Evolutionary conservation across 2,329 filamentous ascomycete species (phyloP).

Genomic region (Chalaropsis ovoidea): DNA sequence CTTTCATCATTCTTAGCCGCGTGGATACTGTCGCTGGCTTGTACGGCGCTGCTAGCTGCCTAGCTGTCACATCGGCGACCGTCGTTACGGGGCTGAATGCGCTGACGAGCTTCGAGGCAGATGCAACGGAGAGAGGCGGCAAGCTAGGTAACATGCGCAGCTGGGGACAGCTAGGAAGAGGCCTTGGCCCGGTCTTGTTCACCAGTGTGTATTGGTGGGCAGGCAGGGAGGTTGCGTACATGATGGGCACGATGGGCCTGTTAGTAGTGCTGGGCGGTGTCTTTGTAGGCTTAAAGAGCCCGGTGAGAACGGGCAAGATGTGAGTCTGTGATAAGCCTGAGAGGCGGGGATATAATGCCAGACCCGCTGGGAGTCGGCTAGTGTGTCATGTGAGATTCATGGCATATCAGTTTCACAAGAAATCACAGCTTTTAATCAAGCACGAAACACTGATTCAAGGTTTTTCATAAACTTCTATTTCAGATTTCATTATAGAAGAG

Average conservation of each 20-base stretch:
- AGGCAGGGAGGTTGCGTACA: constrained; percentile 75
- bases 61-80: constrained; percentile 85
- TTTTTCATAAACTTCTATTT: no score
- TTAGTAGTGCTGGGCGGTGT: constrained; percentile 60
- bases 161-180: constrained; percentile 78
- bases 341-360: neutral
- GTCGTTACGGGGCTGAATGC: constrained; percentile 92
- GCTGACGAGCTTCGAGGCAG: constrained; percentile 80
- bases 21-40: constrained; percentile 58
- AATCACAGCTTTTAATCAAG: no score
- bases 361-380: neutral
- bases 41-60: constrained; percentile 69
- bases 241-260: constrained; percentile 70
- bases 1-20: constrained; percentile 68
- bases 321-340: neutral
- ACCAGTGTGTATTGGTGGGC: constrained; percentile 99
- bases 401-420: no score
- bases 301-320: constrained; percentile 30
- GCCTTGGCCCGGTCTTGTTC: constrained; percentile 78
- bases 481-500: no score
- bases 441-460: no score
- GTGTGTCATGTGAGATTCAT: neutral
- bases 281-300: constrained; percentile 61
- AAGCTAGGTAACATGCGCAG: constrained; percentile 75
- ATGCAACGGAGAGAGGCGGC: constrained; percentile 66